Evolutionary conservation across 768 basidiomycete species (phyloP).

Genomic region (Candolleomyces efflorescens): DNA sequence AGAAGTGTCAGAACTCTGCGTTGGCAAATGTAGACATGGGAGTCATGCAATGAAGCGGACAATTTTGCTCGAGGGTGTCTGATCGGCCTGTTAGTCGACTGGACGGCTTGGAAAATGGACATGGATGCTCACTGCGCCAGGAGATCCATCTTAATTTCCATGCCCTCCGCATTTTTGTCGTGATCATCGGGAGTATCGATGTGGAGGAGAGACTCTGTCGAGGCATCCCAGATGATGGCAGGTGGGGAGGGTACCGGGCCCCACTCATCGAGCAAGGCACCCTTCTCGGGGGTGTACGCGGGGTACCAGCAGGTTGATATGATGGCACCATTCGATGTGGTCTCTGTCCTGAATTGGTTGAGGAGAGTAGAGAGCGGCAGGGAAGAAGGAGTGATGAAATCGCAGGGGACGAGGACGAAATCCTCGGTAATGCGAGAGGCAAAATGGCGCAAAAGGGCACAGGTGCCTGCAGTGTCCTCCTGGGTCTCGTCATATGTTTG

Average conservation of each 20-base stretch:
- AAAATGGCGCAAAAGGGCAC: conserved; percentile 73
- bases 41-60: conserved; percentile 69
- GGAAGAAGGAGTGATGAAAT: conserved; percentile 76
- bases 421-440: conserved; percentile 73
- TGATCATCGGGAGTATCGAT: conserved; percentile 67
- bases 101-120: neutral
- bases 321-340: conserved; percentile 57
- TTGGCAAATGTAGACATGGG: conserved; percentile 89
- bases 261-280: conserved; percentile 62
- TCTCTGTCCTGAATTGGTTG: conserved; percentile 78
- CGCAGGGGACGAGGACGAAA: conserved; percentile 88
- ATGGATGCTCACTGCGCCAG: conserved; percentile 50
- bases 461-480: conserved; percentile 65
- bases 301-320: conserved; percentile 68
- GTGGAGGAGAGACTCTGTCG: conserved; percentile 62
- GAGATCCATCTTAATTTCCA: conserved; percentile 73
- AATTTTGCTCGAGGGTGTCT: conserved; percentile 73
- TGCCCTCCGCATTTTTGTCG: conserved; percentile 65
- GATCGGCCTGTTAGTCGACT: conserved; percentile 7
- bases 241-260: conserved; percentile 37
- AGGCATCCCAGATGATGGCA: conserved; percentile 67
- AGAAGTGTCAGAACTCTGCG: conserved; percentile 69
- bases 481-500: conserved; percentile 77
- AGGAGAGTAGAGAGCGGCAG: conserved; percentile 69
- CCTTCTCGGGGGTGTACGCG: conserved; percentile 47